Conservation (phyloP, 371 early-diverging fungal species). For the Mortierella sp. region DNA sequence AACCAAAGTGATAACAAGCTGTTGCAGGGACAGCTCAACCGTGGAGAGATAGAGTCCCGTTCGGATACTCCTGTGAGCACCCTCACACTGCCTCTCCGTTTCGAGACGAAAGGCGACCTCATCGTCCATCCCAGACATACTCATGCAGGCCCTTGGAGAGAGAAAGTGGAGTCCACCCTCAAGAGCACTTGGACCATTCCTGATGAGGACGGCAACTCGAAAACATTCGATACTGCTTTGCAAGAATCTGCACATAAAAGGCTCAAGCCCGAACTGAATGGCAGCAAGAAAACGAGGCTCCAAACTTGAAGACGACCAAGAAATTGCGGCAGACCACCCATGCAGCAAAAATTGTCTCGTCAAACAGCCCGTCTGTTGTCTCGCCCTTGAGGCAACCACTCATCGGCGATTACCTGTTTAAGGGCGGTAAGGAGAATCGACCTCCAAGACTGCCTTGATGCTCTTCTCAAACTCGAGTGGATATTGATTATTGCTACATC, state of each 20-base stretch:
- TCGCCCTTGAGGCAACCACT: conserved; percentile 7
- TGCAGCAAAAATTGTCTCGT: conserved; percentile 4
- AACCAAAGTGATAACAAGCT: conserved; percentile 4
- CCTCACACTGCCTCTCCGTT: conserved; percentile 12
- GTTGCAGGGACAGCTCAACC: not conserved
- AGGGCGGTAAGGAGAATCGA: conserved; percentile 10
- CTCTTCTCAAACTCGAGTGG: conserved; percentile 11
- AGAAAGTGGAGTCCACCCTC: conserved; percentile 2
- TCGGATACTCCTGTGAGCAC: conserved; percentile 3
- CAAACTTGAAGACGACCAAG: conserved; percentile 10
- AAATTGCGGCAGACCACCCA: conserved; percentile 7
- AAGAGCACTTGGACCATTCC: conserved; percentile 11
- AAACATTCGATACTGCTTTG: conserved; percentile 4
- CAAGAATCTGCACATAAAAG: conserved; percentile 10
- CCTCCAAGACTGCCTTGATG: conserved; percentile 18
- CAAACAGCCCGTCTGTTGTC: conserved; percentile 7
- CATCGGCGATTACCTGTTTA: conserved; percentile 15
- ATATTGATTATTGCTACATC: conserved; percentile 1
- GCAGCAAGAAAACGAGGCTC: conserved; percentile 9
- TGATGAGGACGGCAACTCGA: conserved; percentile 9
- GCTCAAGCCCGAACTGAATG: conserved; percentile 10
- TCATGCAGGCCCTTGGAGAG: conserved; percentile 13
- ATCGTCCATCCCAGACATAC: conserved; percentile 17
- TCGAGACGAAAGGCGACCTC: conserved; percentile 14
- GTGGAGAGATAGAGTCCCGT: conserved; percentile 12